phyloP scores from a whole-genome alignment of 805 yeast species.

The Metschnikowia cerradonensis region DNA sequence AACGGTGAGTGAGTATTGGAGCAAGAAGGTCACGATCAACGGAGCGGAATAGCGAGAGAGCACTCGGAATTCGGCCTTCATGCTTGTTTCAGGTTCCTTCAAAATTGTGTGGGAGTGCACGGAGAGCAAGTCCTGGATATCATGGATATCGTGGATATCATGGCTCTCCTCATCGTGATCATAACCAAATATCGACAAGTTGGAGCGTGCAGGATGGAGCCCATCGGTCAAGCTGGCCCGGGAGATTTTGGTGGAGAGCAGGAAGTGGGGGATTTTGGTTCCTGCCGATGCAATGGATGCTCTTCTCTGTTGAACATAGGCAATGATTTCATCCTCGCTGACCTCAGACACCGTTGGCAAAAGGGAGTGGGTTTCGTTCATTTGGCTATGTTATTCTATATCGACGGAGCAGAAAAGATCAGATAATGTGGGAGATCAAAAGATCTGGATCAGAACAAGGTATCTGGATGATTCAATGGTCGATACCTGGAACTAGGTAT shows the following conservation, averaged over 20 bases:
- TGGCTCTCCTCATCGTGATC: background rate
- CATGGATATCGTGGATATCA: constrained; percentile 10
- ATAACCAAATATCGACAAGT: constrained; percentile 2
- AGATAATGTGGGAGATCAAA: no score
- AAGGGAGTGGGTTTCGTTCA: constrained; percentile 6
- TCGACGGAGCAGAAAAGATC: no score
- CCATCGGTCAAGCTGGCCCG: constrained; percentile 15
- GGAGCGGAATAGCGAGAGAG: constrained; percentile 49
- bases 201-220: constrained; percentile 12
- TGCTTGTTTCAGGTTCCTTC: constrained; percentile 42
- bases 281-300: constrained; percentile 36
- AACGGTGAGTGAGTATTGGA: constrained; percentile 70
- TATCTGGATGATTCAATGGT: no score
- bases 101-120: constrained; percentile 17
- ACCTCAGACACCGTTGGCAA: constrained; percentile 15
- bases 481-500: no score
- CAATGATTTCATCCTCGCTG: constrained; percentile 34
- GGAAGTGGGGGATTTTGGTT: constrained; percentile 17
- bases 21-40: constrained; percentile 58
- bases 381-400: background rate
- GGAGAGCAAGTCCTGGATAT: constrained; percentile 21
- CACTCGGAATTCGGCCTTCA: constrained; percentile 35
- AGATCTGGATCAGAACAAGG: no score
- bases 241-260: constrained; percentile 15
- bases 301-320: constrained; percentile 38